phyloP scores from a whole-genome alignment of 768 basidiomycete species.

The Clathrus columnatus region DNA sequence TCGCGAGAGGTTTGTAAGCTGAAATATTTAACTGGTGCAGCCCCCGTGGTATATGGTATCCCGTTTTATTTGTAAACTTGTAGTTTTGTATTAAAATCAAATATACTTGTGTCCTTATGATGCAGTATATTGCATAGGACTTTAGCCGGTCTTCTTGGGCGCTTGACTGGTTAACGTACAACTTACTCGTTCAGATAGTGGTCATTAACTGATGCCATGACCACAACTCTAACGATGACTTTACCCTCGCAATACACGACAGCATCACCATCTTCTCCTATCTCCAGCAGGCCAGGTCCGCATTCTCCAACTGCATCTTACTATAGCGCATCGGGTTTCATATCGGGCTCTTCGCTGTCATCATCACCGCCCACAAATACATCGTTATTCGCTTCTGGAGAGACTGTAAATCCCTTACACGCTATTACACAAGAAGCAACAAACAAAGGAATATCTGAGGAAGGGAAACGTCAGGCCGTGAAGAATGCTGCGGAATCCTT shows the following conservation, averaged over 20 bases:
- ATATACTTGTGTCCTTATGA: background rate
- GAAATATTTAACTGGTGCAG: conserved; percentile 89
- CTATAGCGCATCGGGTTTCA: conserved; percentile 2
- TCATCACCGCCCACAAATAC: conserved; percentile 2
- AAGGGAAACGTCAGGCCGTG: background rate
- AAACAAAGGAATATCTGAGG: background rate
- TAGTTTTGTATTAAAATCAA: background rate
- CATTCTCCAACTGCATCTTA: conserved; percentile 5
- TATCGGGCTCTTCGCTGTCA: conserved; percentile 1
- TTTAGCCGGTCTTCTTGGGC: background rate
- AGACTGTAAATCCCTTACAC: conserved; percentile 8
- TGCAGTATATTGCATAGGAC: background rate
- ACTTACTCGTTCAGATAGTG: background rate
- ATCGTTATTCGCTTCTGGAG: background rate
- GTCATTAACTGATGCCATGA: background rate
- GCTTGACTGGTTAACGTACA: too few species aligned
- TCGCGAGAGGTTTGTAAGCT: conserved; percentile 80
- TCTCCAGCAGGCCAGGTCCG: background rate
- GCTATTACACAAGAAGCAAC: background rate
- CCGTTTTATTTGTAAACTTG: conserved; percentile 69
- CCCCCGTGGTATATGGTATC: conserved; percentile 91
- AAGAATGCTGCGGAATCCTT: background rate
- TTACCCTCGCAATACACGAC: background rate
- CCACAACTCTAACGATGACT: conserved; percentile 6
- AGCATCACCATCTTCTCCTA: background rate